phyloP scores from a whole-genome alignment of 768 basidiomycete species.

The Lepiota subincarnata region DNA sequence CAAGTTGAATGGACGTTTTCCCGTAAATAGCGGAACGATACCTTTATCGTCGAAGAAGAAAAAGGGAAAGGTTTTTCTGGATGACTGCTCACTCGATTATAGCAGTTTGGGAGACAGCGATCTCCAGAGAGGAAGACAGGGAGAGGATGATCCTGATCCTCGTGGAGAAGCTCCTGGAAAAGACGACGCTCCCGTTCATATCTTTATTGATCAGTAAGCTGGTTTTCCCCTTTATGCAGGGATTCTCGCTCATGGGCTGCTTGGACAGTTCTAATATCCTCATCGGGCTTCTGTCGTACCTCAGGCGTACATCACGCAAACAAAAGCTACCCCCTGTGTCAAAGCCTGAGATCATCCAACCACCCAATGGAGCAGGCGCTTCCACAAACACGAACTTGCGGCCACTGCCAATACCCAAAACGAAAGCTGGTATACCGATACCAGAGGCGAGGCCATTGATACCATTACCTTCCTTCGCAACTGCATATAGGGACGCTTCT shows the following conservation, averaged over 20 bases:
- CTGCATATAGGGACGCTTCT: conserved; percentile 15
- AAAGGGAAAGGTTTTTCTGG: conserved; percentile 7
- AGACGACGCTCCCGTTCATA: conserved; percentile 34
- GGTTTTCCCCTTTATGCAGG: conserved; percentile 7
- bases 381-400: conserved; percentile 14
- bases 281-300: conserved; percentile 71
- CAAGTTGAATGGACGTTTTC: conserved; percentile 17
- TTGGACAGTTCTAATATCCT: conserved; percentile 79
- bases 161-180: conserved; percentile 27
- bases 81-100: conserved; percentile 4
- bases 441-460: conserved; percentile 19
- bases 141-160: conserved; percentile 27
- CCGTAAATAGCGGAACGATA: background rate
- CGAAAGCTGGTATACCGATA: conserved; percentile 8
- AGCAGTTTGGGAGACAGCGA: conserved; percentile 9
- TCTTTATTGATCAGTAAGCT: conserved; percentile 61
- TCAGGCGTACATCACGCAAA: conserved; percentile 37
- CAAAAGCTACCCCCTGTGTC: conserved; percentile 1
- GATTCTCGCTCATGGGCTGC: conserved; percentile 27
- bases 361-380: conserved; percentile 9
- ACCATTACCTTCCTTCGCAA: conserved; percentile 39
- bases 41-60: conserved; percentile 12
- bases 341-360: conserved; percentile 16
- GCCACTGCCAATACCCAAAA: conserved; percentile 19
- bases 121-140: conserved; percentile 11